These are phyloP conservation scores for Suhomyces bribrorum DNA, from an alignment of 1,139 yeast species.

Conservation along the genomic window DNA sequence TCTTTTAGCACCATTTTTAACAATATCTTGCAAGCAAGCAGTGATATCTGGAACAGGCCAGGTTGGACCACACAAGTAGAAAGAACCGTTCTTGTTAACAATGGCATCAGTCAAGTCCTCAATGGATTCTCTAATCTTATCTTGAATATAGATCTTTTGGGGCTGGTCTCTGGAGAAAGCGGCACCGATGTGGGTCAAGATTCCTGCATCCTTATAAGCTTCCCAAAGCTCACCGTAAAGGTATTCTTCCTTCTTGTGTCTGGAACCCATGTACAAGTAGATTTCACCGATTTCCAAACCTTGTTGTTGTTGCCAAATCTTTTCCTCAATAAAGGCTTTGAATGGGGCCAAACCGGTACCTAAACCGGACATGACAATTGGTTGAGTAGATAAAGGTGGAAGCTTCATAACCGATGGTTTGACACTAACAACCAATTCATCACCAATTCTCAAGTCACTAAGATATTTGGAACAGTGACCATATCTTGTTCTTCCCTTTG, in stretches of 20 bases:
- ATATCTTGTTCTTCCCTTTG: slow-evolving; percentile 79
- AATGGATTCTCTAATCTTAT: slow-evolving; percentile 79
- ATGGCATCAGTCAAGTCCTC: slow-evolving; percentile 77
- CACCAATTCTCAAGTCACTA: slow-evolving; percentile 75
- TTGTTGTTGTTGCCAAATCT: slow-evolving; percentile 88
- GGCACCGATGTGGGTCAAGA: slow-evolving; percentile 94
- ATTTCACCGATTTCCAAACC: slow-evolving; percentile 90
- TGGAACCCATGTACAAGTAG: slow-evolving; percentile 86
- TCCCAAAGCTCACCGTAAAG: slow-evolving; percentile 97
- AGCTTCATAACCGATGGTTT: slow-evolving; percentile 97
- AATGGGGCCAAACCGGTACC: slow-evolving; percentile 99
- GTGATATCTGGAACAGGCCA: slow-evolving; percentile 99
- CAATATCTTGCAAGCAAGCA: slow-evolving; percentile 82
- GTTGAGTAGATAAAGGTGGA: slow-evolving; percentile 84
- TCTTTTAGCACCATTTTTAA: slow-evolving; percentile 66
- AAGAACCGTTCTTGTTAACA: slow-evolving; percentile 76
- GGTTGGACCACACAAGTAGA: slow-evolving; percentile 97
- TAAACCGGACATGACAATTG: slow-evolving; percentile 94
- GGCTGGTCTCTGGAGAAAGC: slow-evolving; percentile 99
- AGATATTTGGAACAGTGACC: slow-evolving; percentile 95
- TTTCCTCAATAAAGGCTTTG: slow-evolving; percentile 96
- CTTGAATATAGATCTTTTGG: slow-evolving; percentile 92
- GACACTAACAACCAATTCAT: slow-evolving; percentile 89
- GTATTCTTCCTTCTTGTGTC: slow-evolving; percentile 95
- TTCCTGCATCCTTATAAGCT: slow-evolving; percentile 89